A percentile compares a stretch with the other conserved stretches of the same genome.
Evolutionary conservation across 2,329 filamentous ascomycete genomes (phyloP).

Genomic region (Pseudogymnoascus verrucosus): DNA sequence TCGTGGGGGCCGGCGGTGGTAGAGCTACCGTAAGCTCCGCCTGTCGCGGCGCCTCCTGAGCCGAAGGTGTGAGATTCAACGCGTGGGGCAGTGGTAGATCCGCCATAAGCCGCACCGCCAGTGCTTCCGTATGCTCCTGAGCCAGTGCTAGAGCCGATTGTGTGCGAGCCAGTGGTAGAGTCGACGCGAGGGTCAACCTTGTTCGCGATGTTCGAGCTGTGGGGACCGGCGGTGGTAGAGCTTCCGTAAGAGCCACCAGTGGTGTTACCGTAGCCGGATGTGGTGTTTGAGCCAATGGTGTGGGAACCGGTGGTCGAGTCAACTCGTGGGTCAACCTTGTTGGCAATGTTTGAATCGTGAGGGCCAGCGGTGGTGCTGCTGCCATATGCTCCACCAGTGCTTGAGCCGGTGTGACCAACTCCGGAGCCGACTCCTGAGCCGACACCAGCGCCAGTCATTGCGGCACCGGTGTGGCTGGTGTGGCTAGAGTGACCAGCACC

Average conservation of each 20-base stretch:
- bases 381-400: slow-evolving; percentile 9
- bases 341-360: slow-evolving; percentile 41
- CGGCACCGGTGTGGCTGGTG: slow-evolving; percentile 7
- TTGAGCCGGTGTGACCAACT: slow-evolving; percentile 11
- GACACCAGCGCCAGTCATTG: slow-evolving; percentile 27
- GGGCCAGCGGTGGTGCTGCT: slow-evolving; percentile 35
- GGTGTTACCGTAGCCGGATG: neutral
- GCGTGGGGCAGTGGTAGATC: slow-evolving; percentile 28
- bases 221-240: slow-evolving; percentile 15
- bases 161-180: slow-evolving; percentile 37
- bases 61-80: slow-evolving; percentile 32
- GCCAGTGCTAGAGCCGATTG: slow-evolving; percentile 4
- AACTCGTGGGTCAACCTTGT: slow-evolving; percentile 45
- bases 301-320: slow-evolving; percentile 35
- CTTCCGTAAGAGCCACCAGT: neutral
- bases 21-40: slow-evolving; percentile 7
- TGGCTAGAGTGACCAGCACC: neutral
- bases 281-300: slow-evolving; percentile 8
- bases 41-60: neutral
- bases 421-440: slow-evolving; percentile 39
- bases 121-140: slow-evolving; percentile 12
- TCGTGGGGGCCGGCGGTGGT: slow-evolving; percentile 30
- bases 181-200: slow-evolving; percentile 44
- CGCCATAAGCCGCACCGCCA: slow-evolving; percentile 12
- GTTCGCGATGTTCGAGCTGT: slow-evolving; percentile 31